Conservation (phyloP, 83 land plant species). For the Larix sibirica region DNA sequence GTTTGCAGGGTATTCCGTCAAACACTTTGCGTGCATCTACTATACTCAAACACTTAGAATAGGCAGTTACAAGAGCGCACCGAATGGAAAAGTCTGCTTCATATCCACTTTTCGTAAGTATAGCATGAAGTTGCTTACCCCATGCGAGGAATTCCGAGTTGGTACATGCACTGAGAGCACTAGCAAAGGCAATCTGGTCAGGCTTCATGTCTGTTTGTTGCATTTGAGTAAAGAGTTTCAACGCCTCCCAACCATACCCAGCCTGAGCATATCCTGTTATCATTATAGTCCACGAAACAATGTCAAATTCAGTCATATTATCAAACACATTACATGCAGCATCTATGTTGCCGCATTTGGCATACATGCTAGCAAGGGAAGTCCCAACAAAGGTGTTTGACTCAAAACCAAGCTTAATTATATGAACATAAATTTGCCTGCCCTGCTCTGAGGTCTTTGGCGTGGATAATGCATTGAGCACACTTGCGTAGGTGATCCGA, state of each 20-base stretch:
- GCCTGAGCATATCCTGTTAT: neutral
- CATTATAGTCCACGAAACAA: neutral
- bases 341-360: conserved; percentile 36
- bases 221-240: neutral
- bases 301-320: conserved; percentile 26
- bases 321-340: conserved; percentile 46
- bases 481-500: conserved; percentile 43
- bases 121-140: conserved; percentile 16
- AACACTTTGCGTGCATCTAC: neutral
- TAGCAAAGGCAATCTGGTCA: conserved; percentile 12
- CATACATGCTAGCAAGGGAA: conserved; percentile 62
- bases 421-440: conserved; percentile 36
- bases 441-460: conserved; percentile 16
- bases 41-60: neutral
- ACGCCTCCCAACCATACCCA: neutral
- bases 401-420: conserved; percentile 36
- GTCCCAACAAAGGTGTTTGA: conserved; percentile 42
- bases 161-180: conserved; percentile 23
- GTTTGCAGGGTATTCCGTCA: neutral
- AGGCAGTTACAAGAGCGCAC: neutral
- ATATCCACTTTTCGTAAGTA: conserved; percentile 5
- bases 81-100: conserved; percentile 17
- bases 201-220: neutral
- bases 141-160: conserved; percentile 7
- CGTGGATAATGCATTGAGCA: conserved; percentile 37